phyloP scores from a whole-genome alignment of 805 yeast species.

The Vanderwaltozyma polyspora region DNA sequence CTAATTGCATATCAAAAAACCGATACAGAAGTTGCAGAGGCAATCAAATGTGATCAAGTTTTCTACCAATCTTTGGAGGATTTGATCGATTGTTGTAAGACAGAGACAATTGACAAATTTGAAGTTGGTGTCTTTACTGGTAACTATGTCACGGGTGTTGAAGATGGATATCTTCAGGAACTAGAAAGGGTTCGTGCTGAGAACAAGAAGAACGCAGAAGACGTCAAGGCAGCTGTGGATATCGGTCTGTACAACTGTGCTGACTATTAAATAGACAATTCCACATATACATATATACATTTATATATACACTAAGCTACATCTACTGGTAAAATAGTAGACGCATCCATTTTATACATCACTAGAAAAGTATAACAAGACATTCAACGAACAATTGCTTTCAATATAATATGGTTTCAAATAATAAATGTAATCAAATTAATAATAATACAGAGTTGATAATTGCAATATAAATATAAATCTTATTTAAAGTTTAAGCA shows the following conservation, averaged over 20 bases:
- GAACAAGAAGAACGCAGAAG: slow-evolving; percentile 47
- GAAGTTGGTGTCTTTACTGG: slow-evolving; percentile 98
- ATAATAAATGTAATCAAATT: no score
- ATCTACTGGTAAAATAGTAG: no score
- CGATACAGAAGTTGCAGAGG: slow-evolving; percentile 63
- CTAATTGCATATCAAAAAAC: slow-evolving; percentile 76
- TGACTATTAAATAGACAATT: slow-evolving; percentile 41
- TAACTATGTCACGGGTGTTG: slow-evolving; percentile 86
- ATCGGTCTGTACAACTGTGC: slow-evolving; percentile 51
- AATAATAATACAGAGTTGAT: no score
- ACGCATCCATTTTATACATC: not conserved
- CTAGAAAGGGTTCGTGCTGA: slow-evolving; percentile 73
- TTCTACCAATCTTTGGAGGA: slow-evolving; percentile 82
- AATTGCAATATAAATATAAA: no score
- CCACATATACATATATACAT: slow-evolving; percentile 4
- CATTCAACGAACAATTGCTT: no score
- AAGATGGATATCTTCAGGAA: slow-evolving; percentile 67
- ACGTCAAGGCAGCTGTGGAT: slow-evolving; percentile 71
- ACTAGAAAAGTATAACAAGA: not conserved
- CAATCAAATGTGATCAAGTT: slow-evolving; percentile 82
- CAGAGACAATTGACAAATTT: slow-evolving; percentile 40
- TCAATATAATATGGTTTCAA: no score
- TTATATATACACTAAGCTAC: no score
- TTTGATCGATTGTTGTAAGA: slow-evolving; percentile 65
- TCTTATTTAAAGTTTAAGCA: no score